Base-by-base conservation (phyloP, 164 flowering plant genomes). In the Umbellularia californica region DNA sequence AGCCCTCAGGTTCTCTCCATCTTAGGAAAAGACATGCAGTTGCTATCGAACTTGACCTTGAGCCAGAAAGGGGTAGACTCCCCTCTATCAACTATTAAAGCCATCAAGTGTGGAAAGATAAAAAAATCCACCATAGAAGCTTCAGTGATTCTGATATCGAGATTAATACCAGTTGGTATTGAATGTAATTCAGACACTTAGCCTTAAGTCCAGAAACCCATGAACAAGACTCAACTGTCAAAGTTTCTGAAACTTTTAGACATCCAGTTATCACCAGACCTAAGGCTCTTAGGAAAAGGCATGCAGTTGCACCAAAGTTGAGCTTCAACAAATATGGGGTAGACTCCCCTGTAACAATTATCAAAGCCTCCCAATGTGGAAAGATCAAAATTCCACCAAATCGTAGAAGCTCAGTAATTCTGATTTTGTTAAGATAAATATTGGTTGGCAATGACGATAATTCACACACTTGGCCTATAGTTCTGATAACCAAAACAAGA, bases 201-300 rank as follows among this genome's bases (percentile, higher is more conserved):
- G 13, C 17, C n/a, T 20, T 15, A 15, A 55, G n/a, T 55, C 20
- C 60, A 17, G 20, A 19, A 15, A 15, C 60, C 60, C 17, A 12
- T 5, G 13, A 55, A 4, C 60, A 69, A 47, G 55, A 3, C 55
- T 83, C 79, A 90, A 74, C 72, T 75, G 13, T 89, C 87, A 23
- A 60, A 96, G 92, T 75, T 22, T 74, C 50, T 86, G 81, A 71
- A 92, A 96, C 81, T 91, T 22, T 20, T 14, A 12, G 60, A 19
- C 60, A 13, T 55, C 19, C 60, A 55, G 17, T 55, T 14, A 41
- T 41, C 10, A 41, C 47, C 47, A 41, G 47, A 11, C 47, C 47
- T 41, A 11, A 41, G 9, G 10, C 47, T 41, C 47, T 41, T 41
- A 30, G 47, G 47, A 41, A 41, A 55, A 12, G 60, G 60, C 60